These are phyloP conservation scores for Trichoderma simmonsii DNA, from an alignment of 2,329 filamentous ascomycete species.

Conservation along the genomic window DNA sequence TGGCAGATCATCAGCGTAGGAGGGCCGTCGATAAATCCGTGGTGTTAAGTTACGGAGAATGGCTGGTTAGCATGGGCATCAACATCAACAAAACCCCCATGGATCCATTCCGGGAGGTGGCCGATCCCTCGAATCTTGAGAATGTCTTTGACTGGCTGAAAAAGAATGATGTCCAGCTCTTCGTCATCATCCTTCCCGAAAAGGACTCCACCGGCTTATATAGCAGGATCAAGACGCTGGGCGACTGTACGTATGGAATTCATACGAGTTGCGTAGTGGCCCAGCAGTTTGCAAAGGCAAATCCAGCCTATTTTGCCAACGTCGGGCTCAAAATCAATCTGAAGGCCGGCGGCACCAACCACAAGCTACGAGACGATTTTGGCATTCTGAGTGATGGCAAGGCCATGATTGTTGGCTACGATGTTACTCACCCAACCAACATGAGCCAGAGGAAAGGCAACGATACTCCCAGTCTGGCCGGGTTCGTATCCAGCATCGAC, in stretches of 20 bases:
- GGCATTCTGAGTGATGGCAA: constrained; percentile 61
- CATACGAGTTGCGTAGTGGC: constrained; percentile 63
- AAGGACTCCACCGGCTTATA: constrained; percentile 55
- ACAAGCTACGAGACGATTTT: constrained; percentile 56
- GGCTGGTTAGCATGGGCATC: constrained; percentile 42
- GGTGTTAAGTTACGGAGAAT: constrained; percentile 36
- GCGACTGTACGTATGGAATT: constrained; percentile 65
- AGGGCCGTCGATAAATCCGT: constrained; percentile 19
- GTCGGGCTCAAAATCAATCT: constrained; percentile 77
- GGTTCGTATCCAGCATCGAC: constrained; percentile 75
- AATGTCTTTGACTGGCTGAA: constrained; percentile 33
- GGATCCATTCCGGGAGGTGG: constrained; percentile 12
- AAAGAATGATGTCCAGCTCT: constrained; percentile 40
- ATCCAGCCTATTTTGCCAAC: constrained; percentile 60
- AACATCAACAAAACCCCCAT: constrained; percentile 30
- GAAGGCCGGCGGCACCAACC: constrained; percentile 72
- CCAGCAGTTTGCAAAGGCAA: constrained; percentile 35
- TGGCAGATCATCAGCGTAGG: not conserved
- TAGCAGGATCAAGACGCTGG: constrained; percentile 62
- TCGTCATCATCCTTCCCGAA: constrained; percentile 59
- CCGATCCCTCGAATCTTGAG: constrained; percentile 24
- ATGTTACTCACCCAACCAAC: constrained; percentile 83
- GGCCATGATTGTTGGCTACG: constrained; percentile 85
- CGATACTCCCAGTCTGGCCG: constrained; percentile 69
- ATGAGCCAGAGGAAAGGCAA: constrained; percentile 32